Percentiles rank a stretch among this genome's conserved stretches.
phyloP scores from a whole-genome alignment of 192 early-diverging fungal genomes.

The Kappamyces sp. region DNA sequence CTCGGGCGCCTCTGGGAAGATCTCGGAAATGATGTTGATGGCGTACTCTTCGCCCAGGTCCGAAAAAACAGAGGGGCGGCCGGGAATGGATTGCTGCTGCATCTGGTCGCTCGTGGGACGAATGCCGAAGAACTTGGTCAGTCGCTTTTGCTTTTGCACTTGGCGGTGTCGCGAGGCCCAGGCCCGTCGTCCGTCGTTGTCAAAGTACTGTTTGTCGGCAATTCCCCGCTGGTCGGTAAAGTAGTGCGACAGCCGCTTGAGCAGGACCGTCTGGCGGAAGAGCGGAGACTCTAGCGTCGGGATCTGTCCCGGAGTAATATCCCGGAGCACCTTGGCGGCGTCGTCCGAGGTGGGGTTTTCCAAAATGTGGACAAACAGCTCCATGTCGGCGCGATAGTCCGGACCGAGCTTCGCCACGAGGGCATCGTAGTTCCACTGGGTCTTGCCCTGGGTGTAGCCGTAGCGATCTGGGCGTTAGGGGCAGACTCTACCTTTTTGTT shows the following conservation, averaged over 20 bases:
- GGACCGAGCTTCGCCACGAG: background rate
- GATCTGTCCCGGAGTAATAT: conserved; percentile 2
- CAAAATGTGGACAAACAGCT: background rate
- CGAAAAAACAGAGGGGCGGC: background rate
- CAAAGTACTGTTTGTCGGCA: conserved; percentile 40
- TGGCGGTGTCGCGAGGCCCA: conserved; percentile 53
- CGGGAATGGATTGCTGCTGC: conserved; percentile 30
- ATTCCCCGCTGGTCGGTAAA: conserved; percentile 24
- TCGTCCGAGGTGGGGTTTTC: conserved; percentile 13
- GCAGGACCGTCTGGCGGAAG: conserved; percentile 35
- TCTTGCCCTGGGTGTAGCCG: conserved; percentile 6
- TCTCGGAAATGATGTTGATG: background rate
- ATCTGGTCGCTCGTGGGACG: conserved; percentile 51
- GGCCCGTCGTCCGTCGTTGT: conserved; percentile 34
- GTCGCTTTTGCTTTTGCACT: conserved; percentile 58
- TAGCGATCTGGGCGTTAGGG: conserved; percentile 14
- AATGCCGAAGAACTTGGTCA: conserved; percentile 66
- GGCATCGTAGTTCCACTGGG: conserved; percentile 15
- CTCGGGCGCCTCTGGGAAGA: background rate
- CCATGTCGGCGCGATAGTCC: conserved; percentile 1
- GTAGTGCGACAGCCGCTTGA: conserved; percentile 16
- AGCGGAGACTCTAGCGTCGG: conserved; percentile 6
- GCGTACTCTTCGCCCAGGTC: background rate
- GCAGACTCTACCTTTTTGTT: conserved; percentile 34
- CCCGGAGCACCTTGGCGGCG: background rate